Base-by-base conservation (phyloP, 345 rosid genomes). In the Raphanus sativus region DNA sequence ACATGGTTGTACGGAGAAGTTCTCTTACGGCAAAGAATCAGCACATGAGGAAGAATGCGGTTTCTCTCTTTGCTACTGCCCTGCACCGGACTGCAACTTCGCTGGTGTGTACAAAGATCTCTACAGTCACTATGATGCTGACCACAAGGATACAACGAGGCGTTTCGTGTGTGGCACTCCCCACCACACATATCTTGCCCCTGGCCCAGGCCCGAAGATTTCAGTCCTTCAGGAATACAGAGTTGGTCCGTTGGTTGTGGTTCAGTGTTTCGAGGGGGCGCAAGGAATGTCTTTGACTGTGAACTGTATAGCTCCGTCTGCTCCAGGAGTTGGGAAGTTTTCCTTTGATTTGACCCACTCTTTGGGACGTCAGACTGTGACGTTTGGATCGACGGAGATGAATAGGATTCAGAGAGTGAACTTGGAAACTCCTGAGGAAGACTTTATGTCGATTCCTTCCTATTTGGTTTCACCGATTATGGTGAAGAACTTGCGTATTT, bases 211-310 rank as follows among this genome's bases (percentile, higher is more conserved):
- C 8, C 2, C 1, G 21, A 1, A 6, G 11, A 29, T 6, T 62
- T 30, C 1, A 3, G 15, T 71, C 2, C 15, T 71, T 40, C n/a
- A 59, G 56, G 75, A 71, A 28, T 33, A 42, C 13, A 8, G 2
- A 4, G 16, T n/a, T 2, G 69, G 76, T 16, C 75, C 30, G 15
- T 71, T 77, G 52, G 26, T 63, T 48, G 32, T 78, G 45, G 78
- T 86, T 61, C 83, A 65, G 56, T 80, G 38, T 26, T 60, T 61
- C 15, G 9, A 64, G 6, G 75, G 54, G 30, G n/a, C 28, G 0
- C 24, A 30, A 30, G 86, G 85, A 5, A 58, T 78, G 55, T 24
- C 12, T 2, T 12, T 86, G 32, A 62, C 74, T 5, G 36, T 80
- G 54, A 72, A 30, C 16, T 63, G 73, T 52, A 69, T 78, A 21